Conservation (phyloP, 2,329 filamentous ascomycete genomes). For the Colletotrichum noveboracense region DNA sequence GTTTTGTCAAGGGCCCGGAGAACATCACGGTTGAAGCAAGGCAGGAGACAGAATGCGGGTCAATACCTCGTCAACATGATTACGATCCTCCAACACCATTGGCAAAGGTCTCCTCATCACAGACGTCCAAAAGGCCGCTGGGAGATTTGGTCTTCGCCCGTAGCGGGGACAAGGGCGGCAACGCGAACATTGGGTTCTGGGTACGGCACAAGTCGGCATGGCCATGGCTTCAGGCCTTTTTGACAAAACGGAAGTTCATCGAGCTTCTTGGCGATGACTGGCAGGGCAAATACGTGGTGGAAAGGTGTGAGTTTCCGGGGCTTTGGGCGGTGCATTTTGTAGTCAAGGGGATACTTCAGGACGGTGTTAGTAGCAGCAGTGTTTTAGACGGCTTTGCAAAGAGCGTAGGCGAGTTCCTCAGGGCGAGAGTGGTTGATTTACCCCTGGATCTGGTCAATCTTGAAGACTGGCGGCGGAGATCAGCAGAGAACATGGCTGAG, state of each 20-base stretch:
- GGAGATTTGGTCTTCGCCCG: slow-evolving; percentile 35
- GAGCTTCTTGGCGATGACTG: slow-evolving; percentile 50
- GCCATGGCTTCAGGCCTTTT: slow-evolving; percentile 42
- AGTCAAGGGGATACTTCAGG: slow-evolving; percentile 47
- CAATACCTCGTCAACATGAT: background rate
- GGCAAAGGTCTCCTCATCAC: background rate
- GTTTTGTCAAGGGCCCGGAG: slow-evolving; percentile 24
- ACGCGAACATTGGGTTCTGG: slow-evolving; percentile 39
- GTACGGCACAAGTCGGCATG: slow-evolving; percentile 42
- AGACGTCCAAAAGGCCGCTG: slow-evolving; percentile 26
- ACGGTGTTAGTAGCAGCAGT: slow-evolving; percentile 51
- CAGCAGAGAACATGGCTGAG: background rate
- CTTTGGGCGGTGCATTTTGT: slow-evolving; percentile 51
- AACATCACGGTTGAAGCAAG: background rate
- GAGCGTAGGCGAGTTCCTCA: slow-evolving; percentile 55
- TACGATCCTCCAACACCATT: background rate
- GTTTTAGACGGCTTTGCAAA: slow-evolving; percentile 56
- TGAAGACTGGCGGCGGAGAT: slow-evolving; percentile 23
- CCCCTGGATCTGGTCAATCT: slow-evolving; percentile 26
- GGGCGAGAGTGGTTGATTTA: slow-evolving; percentile 32
- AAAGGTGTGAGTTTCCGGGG: slow-evolving; percentile 49
- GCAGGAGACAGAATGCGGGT: background rate
- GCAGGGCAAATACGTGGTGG: slow-evolving; percentile 41
- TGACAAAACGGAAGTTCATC: slow-evolving; percentile 40
- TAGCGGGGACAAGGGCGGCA: slow-evolving; percentile 37